Base-by-base conservation (phyloP, 2,329 filamentous ascomycete genomes). In the Arthrobotrys musiformis region DNA sequence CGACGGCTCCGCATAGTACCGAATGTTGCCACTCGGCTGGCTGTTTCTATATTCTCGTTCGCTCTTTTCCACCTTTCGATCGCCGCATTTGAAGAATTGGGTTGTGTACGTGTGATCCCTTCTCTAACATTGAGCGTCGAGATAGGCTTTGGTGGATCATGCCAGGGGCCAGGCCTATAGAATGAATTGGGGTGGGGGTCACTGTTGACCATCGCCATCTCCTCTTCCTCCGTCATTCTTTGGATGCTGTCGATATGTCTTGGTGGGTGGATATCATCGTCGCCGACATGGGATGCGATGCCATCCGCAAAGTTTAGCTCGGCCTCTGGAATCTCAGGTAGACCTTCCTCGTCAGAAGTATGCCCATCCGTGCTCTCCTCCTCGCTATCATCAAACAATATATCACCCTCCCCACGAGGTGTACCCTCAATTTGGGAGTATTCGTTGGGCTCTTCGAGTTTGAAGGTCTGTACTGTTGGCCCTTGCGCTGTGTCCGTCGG, bases 11-110 rank as follows among this genome's bases (percentile, higher is more conserved):
- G 78, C 70, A 80, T 78, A 24, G 80, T 81, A 79, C 79, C 78
- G 81, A 74, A 82, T 64, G 62, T 81, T 58, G 77, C 81, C 79
- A 80, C 64, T 79, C 85, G 81, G 33, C 84, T 85, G 44, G 84
- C 83, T n/a, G 84, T 83, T 54, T 86, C 84, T 6, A 86, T 82
- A 28, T 86, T 84, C 68, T 86, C 86, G 2, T 85, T 84, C 70
- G 84, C 83, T 40, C 81, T 79, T 19, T 82, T 82, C 81, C 85
- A 87, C 37, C 83, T 83, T 82, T 83, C 83, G 79, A 87, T 87
- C 7, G 86, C 86, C 26, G 85, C 85, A 66, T 85, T 86, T 0
- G 86, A 85, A 2, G 85, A 86, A 35, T 82, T 79, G 17, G 86
- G 85, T 68, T 87, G 86, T 44, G 84, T 85, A 30, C 80, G 81